Base-by-base conservation (phyloP, 2,329 filamentous ascomycete genomes). In the Nannizzia gypsea region DNA sequence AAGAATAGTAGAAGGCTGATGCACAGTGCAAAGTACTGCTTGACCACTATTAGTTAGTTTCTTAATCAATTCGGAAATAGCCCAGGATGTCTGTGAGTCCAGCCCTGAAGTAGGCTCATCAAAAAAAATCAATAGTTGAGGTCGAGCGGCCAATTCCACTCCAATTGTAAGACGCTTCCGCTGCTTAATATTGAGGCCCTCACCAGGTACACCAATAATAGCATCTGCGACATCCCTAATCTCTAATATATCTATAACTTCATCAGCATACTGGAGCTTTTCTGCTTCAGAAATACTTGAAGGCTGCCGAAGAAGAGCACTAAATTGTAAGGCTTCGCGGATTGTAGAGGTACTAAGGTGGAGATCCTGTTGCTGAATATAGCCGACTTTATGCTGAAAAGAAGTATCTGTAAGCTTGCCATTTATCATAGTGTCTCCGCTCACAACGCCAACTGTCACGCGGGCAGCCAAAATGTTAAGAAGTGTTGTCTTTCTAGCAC, bases 91-190 rank as follows among this genome's bases (percentile, higher is more conserved):
- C 73, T 96, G 90, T 69, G 84, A 89, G 73, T 96, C 91, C 20
- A 96, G 83, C 78, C 92, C 91, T 26, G 90, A 96, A 2, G 91
- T 96, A 15, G 91, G 91, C 73, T 97, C 91, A 67, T 97, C 92
- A 40, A 96, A 83, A 77, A 96, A 96, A 50, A 96, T 83, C 62
- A 96, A 80, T 59, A 96, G 80, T 36, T 89, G 85, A 6, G 92
- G 92, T 76, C 92, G 96, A 4, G 92, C 92, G 48, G 90, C 91
- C 22, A 97, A 81, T 71, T 97, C 92, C 20, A 97, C 91, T 73
- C 90, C 92, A 64, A 97, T 96, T 0, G 91, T 96, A 4, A 96
- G 80, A 67, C 90, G 87, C 70, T 85, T 85, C n/a, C 83, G 78
- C 70, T 86, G 83, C 69, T 85, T 83, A 28, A 82, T 79, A 61